These are phyloP conservation scores for Asterochloris erici DNA, from an alignment of 139 green algal species.

Conservation along the genomic window DNA sequence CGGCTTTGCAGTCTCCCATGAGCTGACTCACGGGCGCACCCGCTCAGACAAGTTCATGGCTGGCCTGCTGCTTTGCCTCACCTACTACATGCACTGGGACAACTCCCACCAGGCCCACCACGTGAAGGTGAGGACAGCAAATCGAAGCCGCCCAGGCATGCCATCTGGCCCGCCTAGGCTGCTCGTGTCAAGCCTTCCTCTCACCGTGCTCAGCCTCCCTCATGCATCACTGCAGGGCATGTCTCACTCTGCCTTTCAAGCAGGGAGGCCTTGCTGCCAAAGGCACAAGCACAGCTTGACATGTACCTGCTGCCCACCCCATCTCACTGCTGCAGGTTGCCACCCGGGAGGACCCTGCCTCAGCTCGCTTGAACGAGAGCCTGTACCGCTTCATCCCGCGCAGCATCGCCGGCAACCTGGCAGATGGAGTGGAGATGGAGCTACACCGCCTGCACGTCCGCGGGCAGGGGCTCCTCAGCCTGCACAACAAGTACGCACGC, in stretches of 20 bases:
- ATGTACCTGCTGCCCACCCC: no score
- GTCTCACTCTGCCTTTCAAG: background rate
- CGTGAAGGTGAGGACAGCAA: constrained; percentile 27
- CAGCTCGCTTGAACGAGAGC: constrained; percentile 40
- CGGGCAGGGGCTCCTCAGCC: constrained; percentile 5
- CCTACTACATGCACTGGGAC: constrained; percentile 55
- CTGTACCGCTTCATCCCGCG: constrained; percentile 53
- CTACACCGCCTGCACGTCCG: constrained; percentile 4
- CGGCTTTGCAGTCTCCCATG: constrained; percentile 42
- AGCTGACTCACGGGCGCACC: constrained; percentile 34
- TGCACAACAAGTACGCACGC: constrained; percentile 23
- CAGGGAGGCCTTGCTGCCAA: background rate
- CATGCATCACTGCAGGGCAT: background rate
- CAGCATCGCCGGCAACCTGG: constrained; percentile 28
- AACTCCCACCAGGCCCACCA: constrained; percentile 52
- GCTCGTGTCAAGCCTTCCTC: background rate
- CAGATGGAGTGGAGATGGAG: constrained; percentile 10
- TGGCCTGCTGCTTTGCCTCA: constrained; percentile 32
- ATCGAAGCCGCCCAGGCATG: no score
- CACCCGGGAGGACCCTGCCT: constrained; percentile 42
- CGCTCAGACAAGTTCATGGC: constrained; percentile 31
- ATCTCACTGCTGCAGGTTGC: constrained; percentile 27
- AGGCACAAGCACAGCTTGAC: no score
- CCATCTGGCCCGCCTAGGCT: no score
- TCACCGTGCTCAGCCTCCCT: background rate